Evolutionary conservation across 768 basidiomycete genomes (phyloP), one percentile per base, ranked within the genome.

Genomic region (Kwoniella bestiolae): DNA sequence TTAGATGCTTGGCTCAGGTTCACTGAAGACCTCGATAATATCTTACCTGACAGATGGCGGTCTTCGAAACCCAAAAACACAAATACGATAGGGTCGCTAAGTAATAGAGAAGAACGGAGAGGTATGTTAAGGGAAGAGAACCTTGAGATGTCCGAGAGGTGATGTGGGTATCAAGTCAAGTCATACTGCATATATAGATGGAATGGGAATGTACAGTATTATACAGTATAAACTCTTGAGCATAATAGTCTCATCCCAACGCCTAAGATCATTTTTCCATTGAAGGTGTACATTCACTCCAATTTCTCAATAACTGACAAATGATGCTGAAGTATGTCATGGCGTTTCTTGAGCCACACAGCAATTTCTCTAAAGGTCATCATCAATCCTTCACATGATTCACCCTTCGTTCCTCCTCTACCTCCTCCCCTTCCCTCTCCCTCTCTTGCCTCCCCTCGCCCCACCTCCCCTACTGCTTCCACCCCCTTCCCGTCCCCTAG

Each of bases 401-500:
- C n/a, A n/a, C n/a, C 34, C 34, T 35, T 12, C 12, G 6, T 35
- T 5, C 5, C 5, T 49, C n/a, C 5, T 21, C 29, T 51, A 60
- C 50, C 66, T 32, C 31, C 62, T 63, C 9, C 72, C 66, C 63
- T 65, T 77, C 35, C 53, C 59, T 41, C 38, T 41, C 38, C 38
- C 38, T 41, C 38, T 23, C 21, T 50, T 49, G 21, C 72, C 62
- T 3, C 66, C 68, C 38, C 65, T 66, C 21, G 65, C 65, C 23
- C 65, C 62, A 25, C 70, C 72, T 18, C 62, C 56, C 23, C 52
- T 56, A 3, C 71, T 60, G n/a, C 73, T 55, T 25, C 38, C 23
- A 44, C 72, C 67, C 8, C 68, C 76, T 68, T 74, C 71, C 56
- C 79, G 38, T 50, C 88, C 89, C 44, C 90, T 87, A 28, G 89